phyloP scores from a whole-genome alignment of 495 filamentous ascomycete genomes.

The Umbilicaria muhlenbergii region DNA sequence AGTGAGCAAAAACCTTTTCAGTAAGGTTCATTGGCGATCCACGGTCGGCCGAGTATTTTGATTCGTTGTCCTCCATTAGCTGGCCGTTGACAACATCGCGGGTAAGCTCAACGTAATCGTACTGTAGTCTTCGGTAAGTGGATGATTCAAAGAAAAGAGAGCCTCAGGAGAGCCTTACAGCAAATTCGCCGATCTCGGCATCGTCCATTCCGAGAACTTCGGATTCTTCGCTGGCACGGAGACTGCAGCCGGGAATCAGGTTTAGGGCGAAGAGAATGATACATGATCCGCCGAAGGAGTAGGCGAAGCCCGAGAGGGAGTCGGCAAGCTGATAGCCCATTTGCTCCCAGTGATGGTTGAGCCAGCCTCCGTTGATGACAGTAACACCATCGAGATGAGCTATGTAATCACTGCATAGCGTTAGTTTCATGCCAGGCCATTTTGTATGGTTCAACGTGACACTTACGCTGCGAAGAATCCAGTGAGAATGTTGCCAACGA shows the following conservation, averaged over 20 bases:
- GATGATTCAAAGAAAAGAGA: background rate
- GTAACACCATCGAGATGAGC: constrained; percentile 69
- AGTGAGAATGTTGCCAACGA: constrained; percentile 81
- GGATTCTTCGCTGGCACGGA: constrained; percentile 69
- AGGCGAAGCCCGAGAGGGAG: constrained; percentile 64
- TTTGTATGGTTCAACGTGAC: background rate
- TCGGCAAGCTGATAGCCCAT: constrained; percentile 80
- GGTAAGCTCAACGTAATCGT: constrained; percentile 90
- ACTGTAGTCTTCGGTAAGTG: constrained; percentile 24
- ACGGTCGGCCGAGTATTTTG: constrained; percentile 12
- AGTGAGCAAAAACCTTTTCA: constrained; percentile 9
- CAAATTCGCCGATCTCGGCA: constrained; percentile 93
- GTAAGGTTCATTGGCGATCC: constrained; percentile 6
- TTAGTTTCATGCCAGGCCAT: constrained; percentile 4
- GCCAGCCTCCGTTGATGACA: constrained; percentile 68
- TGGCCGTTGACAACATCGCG: constrained; percentile 62
- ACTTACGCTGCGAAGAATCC: constrained; percentile 81
- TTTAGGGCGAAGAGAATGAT: constrained; percentile 82
- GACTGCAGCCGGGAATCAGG: constrained; percentile 64
- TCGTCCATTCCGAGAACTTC: constrained; percentile 91
- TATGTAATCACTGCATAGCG: constrained; percentile 52
- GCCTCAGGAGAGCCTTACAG: constrained; percentile 29
- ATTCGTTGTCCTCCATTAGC: constrained; percentile 9
- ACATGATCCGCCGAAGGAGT: constrained; percentile 76
- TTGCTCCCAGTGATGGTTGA: constrained; percentile 84